Evolutionary conservation across 768 basidiomycete species (phyloP).

Genomic region (Strobilomyces dryophilus): DNA sequence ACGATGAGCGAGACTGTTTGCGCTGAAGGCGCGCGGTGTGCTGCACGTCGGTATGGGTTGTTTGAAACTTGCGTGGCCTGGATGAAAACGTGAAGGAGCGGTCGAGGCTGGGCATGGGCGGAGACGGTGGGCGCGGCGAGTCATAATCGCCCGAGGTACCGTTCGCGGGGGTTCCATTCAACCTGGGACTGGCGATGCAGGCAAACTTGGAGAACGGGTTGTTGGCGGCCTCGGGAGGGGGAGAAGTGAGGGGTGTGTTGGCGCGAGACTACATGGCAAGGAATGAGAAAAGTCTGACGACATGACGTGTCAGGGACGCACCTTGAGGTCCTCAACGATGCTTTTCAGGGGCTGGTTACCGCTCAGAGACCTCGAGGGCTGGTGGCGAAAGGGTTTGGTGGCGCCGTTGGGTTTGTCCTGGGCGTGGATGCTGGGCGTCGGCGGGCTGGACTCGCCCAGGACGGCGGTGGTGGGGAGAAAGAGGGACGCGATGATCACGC

Average conservation of each 20-base stretch:
- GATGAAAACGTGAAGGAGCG: constrained; percentile 23
- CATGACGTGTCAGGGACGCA: constrained; percentile 15
- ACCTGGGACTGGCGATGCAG: constrained; percentile 29
- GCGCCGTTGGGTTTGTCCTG: constrained; percentile 8
- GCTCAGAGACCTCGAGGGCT: constrained; percentile 18
- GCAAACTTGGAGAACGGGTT: constrained; percentile 58
- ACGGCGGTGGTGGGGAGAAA: constrained; percentile 76
- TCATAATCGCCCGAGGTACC: background rate
- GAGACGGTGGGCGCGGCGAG: background rate
- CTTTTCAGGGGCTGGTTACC: constrained; percentile 46
- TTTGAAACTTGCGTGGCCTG: constrained; percentile 44
- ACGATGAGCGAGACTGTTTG: constrained; percentile 50
- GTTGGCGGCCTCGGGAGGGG: constrained; percentile 45
- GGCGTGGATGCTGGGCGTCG: constrained; percentile 42
- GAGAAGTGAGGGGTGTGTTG: constrained; percentile 39
- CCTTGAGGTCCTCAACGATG: constrained; percentile 80
- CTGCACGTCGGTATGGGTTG: constrained; percentile 42
- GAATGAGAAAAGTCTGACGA: background rate
- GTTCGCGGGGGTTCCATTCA: constrained; percentile 13
- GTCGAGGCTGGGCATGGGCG: constrained; percentile 15
- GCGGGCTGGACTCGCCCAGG: constrained; percentile 48
- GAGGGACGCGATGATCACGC: constrained; percentile 78
- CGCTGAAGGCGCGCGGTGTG: constrained; percentile 42
- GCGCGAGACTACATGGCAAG: constrained; percentile 31
- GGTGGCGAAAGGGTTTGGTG: constrained; percentile 12